Evolutionary conservation across 257 asterid genomes (phyloP).

Genomic region (Voacanga thouarsii): DNA sequence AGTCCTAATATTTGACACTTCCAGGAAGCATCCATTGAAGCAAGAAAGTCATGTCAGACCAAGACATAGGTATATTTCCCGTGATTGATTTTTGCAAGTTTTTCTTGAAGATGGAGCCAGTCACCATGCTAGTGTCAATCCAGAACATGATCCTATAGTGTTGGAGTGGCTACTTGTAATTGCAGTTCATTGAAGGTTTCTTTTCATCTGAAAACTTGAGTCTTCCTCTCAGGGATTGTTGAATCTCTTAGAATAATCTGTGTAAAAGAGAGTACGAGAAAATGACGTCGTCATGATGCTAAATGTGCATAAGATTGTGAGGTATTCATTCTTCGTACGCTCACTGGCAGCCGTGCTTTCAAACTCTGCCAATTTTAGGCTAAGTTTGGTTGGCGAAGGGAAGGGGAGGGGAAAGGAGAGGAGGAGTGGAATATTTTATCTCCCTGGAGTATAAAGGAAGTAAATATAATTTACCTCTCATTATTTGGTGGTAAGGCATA

Average conservation of each 20-base stretch:
- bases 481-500: no score
- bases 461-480: no score
- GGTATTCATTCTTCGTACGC: neutral
- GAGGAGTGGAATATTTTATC: no score
- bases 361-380: neutral
- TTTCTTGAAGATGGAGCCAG: neutral
- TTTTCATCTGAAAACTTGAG: neutral
- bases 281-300: neutral
- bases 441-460: no score
- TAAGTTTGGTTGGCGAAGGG: no score
- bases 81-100: neutral
- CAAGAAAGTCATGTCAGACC: neutral
- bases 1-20: neutral
- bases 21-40: neutral
- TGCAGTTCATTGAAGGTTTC: neutral
- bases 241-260: neutral
- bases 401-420: no score
- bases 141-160: neutral
- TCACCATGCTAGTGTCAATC: neutral
- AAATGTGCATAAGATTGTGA: neutral
- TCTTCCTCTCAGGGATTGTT: neutral
- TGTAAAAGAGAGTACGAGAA: neutral
- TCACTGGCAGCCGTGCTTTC: neutral
- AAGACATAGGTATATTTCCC: neutral
- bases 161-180: neutral